Evolutionary conservation across 164 flowering plant species (phyloP), one percentile per base, ranked within the genome.

Genomic region (Stephania yunnanensis): DNA sequence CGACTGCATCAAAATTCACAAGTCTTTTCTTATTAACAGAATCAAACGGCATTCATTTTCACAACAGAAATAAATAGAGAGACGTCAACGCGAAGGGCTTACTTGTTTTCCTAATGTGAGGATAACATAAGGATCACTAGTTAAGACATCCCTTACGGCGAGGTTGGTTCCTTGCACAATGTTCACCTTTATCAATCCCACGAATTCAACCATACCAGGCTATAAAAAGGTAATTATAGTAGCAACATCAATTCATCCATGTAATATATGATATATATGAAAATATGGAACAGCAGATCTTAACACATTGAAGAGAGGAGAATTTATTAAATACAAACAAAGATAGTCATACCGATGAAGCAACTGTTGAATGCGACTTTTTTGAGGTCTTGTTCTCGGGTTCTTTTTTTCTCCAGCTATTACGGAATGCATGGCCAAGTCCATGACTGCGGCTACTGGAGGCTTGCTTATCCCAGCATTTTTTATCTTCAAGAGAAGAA

Each of bases 41-140:
- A 9, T 46, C 15, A 36, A n/a, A 29, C 42, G 63, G 58, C 2
- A 15, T 61, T 73, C 65, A 29, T 46, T 30, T 58, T n/a, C 13
- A 30, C 19, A 58, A 61, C 42, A 25, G n/a, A 30, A 63, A 48
- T 15, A 69, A 44, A 20, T 11, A 70, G 46, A 71, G 20, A 48
- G 11, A 12, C 8, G 46, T 50, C 36, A 73, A 67, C 5, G 64
- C 63, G 77, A 67, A 78, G 81, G 68, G 71, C 87, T 84, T 80
- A 92, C 98, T 84, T 95, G 99, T 55, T 88, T 83, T 73, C 99
- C 99, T 76, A 95, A 69, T 20, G 92, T 70, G 65, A 93, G 89
- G 78, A 95, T 86, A 72, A 95, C 99, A 79, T 95, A 95, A 20
- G 99, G 99, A 80, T 95, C 99, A 80, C 99, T 95, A 13, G 89